Evolutionary conservation across 2,329 filamentous ascomycete species (phyloP).

Genomic region (Xylariomycetidae sp.): DNA sequence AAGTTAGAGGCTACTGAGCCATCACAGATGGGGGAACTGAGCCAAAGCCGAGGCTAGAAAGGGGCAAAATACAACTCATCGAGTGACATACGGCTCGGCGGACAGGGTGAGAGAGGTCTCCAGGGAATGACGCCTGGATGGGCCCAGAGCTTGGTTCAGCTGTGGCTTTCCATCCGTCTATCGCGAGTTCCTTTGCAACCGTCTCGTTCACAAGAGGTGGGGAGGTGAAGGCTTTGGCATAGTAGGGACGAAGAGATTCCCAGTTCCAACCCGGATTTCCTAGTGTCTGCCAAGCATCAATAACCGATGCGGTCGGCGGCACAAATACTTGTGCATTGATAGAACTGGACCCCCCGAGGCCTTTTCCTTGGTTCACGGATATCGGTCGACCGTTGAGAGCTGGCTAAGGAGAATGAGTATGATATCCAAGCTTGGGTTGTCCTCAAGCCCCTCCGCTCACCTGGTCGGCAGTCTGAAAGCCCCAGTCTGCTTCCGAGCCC

Average conservation of each 20-base stretch:
- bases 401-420: too few relatives aligned
- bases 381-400: constrained; percentile 1
- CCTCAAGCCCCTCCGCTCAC: too few relatives aligned
- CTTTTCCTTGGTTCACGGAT: constrained; percentile 3
- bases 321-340: constrained; percentile 3
- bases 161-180: constrained; percentile 4
- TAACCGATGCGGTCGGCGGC: neutral
- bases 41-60: too few relatives aligned
- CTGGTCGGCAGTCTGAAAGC: constrained; percentile 9
- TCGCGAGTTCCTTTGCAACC: constrained; percentile 8
- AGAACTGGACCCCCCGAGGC: constrained; percentile 1
- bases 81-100: too few relatives aligned
- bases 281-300: constrained; percentile 2
- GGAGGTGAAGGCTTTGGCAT: constrained; percentile 1
- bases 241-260: constrained; percentile 2
- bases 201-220: constrained; percentile 1
- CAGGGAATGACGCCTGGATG: constrained; percentile 7
- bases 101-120: constrained; percentile 5
- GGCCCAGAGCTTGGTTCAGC: constrained; percentile 2
- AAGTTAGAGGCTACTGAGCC: too few relatives aligned
- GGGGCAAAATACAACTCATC: too few relatives aligned
- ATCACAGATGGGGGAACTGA: too few relatives aligned
- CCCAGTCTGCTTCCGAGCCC: constrained; percentile 7
- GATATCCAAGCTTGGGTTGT: too few relatives aligned
- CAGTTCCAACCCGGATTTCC: constrained; percentile 5